Evolutionary conservation across 2,329 filamentous ascomycete genomes (phyloP), one percentile per base, ranked within the genome.

Genomic region (Parastagonospora avenae): DNA sequence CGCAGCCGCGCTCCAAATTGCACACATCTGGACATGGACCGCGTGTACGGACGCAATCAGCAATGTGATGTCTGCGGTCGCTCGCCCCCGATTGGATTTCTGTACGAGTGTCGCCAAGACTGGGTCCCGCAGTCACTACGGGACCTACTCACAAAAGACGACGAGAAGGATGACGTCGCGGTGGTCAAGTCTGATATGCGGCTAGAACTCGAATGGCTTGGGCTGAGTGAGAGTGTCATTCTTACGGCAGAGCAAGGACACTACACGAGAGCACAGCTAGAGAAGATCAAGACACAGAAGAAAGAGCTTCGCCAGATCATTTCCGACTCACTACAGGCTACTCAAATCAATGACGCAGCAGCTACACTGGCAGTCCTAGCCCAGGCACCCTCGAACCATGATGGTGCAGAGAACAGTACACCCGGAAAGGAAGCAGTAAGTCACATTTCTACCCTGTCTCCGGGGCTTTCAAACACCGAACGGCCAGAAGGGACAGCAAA

Each of bases 21-120:
- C 71, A 89, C 85, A 2, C 89, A 92, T 66, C 74, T 85, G 39
- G 85, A 80, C 48, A 86, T 91, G 81, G 83, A 84, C 8, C 84
- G 87, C 27, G 71, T 90, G 38, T 89, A 86, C 41, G 54, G 81
- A 80, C 30, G 43, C 12, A 43, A 73, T 15, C 67, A 78, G 27
- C 64, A 70, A 14, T 94, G 90, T 73, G 73, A 79, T 7, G 66
- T 79, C 19, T 94, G 90, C 62, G 75, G 76, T 33, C 74, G 75
- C 35, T 70, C 72, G 1, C 82, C 87, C 0, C 73, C 79, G 12
- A 78, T 87, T 46, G 88, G 89, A 24, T 94, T 88, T 83, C 74
- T 94, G 16, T 94, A 90, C 70, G 79, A 82, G 52, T 94, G 91
- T 71, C 82, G 80, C 10, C 84, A 90, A 67, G 89, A 92, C 27